Evolutionary conservation across 805 yeast species (phyloP), one percentile per base, ranked within the genome.

Genomic region (Tetrapisispora pingtungensis): DNA sequence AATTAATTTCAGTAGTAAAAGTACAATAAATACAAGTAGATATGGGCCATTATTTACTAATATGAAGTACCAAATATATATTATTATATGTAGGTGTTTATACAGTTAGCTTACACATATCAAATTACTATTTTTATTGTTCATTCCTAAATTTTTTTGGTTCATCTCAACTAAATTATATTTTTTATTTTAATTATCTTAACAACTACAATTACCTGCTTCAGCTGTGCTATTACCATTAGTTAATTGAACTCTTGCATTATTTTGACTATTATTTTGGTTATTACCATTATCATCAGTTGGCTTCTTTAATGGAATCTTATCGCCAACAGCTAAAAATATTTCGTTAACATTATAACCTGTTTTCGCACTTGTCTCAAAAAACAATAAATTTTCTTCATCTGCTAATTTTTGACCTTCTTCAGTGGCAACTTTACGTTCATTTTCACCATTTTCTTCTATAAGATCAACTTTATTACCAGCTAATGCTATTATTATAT

Each of bases 391-490:
- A 7, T 66, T 68, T 45, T 73, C 71, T 46, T 77, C 82, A 42
- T 65, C 66, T 2, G 80, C 78, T 54, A 78, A 80, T 30, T 73
- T 68, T 51, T 66, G 64, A 0, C 85, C 84, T 20, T 67, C 68
- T 13, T 65, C 70, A 5, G 30, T 24, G n/a, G 43, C 46, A 1
- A 44, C 46, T 62, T 84, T 85, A 55, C 96, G 74, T 18, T 37
- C 40, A 15, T 18, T 26, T 49, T 51, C 57, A n/a, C 46, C 51
- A 28, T 52, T 55, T 43, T 69, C 64, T 44, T 78, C 80, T 13
- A 81, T 76, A 49, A 90, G 69, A 65, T 90, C 98, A 47, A 78
- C 75, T 68, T 90, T 90, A 70, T 89, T 90, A 33, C 96, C 98
- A 26, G 89, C 96, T 33, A 90, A 72, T 3, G 97, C 97, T 63